Percentiles rank a stretch among this genome's conserved stretches.
phyloP scores from a whole-genome alignment of 768 basidiomycete genomes.

The Tulasnella sp. region DNA sequence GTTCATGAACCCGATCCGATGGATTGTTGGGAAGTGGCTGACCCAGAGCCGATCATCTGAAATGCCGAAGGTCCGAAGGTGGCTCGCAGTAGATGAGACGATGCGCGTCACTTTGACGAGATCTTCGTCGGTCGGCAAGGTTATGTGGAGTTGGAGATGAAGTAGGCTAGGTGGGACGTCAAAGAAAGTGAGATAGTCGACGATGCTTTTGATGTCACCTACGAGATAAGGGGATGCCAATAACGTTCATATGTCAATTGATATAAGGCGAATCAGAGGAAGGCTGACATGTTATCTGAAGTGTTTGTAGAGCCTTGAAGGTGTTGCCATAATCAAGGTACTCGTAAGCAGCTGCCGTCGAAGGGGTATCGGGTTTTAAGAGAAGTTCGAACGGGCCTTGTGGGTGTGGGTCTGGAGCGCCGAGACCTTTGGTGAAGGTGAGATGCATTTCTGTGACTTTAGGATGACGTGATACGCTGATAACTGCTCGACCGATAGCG shows the following conservation, averaged over 20 bases:
- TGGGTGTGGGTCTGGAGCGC: constrained; percentile 2
- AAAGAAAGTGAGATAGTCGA: constrained; percentile 1
- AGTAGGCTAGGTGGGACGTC: neutral
- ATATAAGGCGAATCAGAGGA: too few species aligned
- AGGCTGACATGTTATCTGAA: too few species aligned
- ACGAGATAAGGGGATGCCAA: too few species aligned
- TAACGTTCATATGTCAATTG: too few species aligned
- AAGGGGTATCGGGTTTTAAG: neutral
- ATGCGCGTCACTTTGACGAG: neutral
- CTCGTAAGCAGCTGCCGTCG: too few species aligned
- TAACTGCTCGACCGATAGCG: neutral
- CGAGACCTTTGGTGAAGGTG: neutral
- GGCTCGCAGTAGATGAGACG: neutral
- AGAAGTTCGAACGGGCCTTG: neutral
- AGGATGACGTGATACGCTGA: neutral
- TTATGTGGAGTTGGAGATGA: neutral
- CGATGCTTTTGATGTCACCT: too few species aligned
- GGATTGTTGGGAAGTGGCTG: neutral
- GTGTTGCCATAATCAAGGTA: too few species aligned
- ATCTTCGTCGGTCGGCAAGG: neutral
- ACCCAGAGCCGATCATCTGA: constrained; percentile 11
- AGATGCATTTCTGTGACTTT: neutral
- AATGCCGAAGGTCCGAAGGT: neutral
- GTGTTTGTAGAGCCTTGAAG: too few species aligned
- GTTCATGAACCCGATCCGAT: neutral